phyloP scores from a whole-genome alignment of 805 yeast genomes.

The Wickerhamomyces mucosus region DNA sequence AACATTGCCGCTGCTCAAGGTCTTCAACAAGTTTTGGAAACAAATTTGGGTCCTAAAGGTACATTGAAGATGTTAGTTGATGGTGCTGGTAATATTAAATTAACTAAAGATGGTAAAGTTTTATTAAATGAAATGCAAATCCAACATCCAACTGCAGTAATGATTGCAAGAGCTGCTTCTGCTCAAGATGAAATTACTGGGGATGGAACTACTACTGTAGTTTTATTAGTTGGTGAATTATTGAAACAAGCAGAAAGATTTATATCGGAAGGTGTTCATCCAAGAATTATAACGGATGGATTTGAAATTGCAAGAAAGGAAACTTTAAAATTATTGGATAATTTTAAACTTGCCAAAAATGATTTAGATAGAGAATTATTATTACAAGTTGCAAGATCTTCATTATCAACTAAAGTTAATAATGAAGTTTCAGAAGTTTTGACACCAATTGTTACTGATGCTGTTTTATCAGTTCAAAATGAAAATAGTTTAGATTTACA shows the following conservation, averaged over 20 bases:
- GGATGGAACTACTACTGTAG: constrained; percentile 96
- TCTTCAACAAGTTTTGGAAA: constrained; percentile 80
- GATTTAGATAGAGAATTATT: constrained; percentile 78
- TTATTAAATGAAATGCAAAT: constrained; percentile 93
- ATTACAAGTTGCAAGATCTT: constrained; percentile 84
- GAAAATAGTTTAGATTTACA: constrained; percentile 63
- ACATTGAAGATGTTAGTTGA: constrained; percentile 94
- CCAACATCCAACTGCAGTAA: constrained; percentile 80
- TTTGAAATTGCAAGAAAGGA: constrained; percentile 83
- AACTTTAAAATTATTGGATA: constrained; percentile 58
- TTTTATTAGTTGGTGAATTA: constrained; percentile 86
- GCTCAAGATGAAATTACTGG: constrained; percentile 99
- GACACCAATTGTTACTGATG: constrained; percentile 94
- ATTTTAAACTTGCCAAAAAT: constrained; percentile 41
- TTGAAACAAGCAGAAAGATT: constrained; percentile 91
- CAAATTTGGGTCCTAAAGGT: constrained; percentile 95
- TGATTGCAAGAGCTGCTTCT: constrained; percentile 95
- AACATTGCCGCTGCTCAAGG: constrained; percentile 97
- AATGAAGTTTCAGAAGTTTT: constrained; percentile 68
- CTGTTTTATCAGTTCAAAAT: constrained; percentile 70
- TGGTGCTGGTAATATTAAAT: constrained; percentile 90
- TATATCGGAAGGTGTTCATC: constrained; percentile 91
- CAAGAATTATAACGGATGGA: constrained; percentile 89
- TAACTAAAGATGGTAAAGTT: constrained; percentile 96
- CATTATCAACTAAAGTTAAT: constrained; percentile 79